These are phyloP conservation scores for Colletotrichum musae DNA, from an alignment of 2,329 filamentous ascomycete species.

Conservation along the genomic window DNA sequence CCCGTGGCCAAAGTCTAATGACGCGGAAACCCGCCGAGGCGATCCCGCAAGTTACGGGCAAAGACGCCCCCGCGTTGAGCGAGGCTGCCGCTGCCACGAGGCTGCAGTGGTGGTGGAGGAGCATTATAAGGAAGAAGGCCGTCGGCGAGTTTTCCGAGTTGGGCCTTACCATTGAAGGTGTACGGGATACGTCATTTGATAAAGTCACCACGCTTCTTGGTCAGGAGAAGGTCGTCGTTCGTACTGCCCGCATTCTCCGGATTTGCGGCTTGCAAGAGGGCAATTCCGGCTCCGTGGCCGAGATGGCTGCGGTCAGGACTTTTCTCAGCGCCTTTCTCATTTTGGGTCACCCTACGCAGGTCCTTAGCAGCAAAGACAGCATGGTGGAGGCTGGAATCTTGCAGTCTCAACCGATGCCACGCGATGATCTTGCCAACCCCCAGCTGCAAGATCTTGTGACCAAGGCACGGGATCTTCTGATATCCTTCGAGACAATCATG, in stretches of 20 bases:
- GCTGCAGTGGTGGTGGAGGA: slow-evolving; percentile 81
- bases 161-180: slow-evolving; percentile 78
- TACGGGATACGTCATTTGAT: slow-evolving; percentile 80
- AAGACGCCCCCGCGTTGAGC: slow-evolving; percentile 60
- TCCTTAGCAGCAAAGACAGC: slow-evolving; percentile 80
- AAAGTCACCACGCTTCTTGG: slow-evolving; percentile 78
- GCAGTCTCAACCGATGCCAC: slow-evolving; percentile 59
- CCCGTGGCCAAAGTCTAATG: slow-evolving; percentile 66
- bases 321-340: slow-evolving; percentile 88
- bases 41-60: slow-evolving; percentile 66
- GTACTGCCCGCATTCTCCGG: slow-evolving; percentile 77
- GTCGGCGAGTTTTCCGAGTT: slow-evolving; percentile 77
- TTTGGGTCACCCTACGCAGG: slow-evolving; percentile 82
- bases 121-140: slow-evolving; percentile 68
- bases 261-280: slow-evolving; percentile 80
- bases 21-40: slow-evolving; percentile 64
- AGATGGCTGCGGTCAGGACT: slow-evolving; percentile 80
- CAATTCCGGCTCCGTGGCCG: slow-evolving; percentile 72
- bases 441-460: slow-evolving; percentile 79
- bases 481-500: slow-evolving; percentile 82
- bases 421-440: slow-evolving; percentile 71
- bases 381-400: slow-evolving; percentile 63
- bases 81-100: slow-evolving; percentile 74
- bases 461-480: slow-evolving; percentile 83
- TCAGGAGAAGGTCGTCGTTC: slow-evolving; percentile 75